Conservation (phyloP, 1,139 yeast genomes). For the Nakaseomyces delphensis region DNA sequence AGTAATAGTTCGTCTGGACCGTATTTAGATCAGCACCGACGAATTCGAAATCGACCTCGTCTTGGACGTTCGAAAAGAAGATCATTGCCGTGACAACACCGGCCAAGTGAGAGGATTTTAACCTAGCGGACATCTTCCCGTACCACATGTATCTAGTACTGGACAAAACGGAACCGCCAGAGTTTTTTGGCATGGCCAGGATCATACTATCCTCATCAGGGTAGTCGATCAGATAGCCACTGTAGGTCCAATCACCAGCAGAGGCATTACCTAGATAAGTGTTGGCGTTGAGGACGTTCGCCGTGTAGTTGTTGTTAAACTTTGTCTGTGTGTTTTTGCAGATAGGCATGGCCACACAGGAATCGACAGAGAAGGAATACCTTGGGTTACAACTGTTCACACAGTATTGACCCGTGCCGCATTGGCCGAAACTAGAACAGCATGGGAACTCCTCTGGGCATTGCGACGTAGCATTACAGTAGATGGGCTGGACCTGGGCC, state of each 20-base stretch:
- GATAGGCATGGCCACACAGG: slow-evolving; percentile 59
- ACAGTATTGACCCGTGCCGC: slow-evolving; percentile 76
- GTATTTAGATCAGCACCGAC: slow-evolving; percentile 61
- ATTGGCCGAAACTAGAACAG: slow-evolving; percentile 68
- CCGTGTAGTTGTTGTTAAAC: slow-evolving; percentile 34
- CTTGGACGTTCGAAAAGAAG: slow-evolving; percentile 75
- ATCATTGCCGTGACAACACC: slow-evolving; percentile 89
- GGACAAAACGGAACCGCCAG: slow-evolving; percentile 77
- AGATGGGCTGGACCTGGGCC: slow-evolving; percentile 11
- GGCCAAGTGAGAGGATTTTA: slow-evolving; percentile 63
- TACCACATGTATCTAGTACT: slow-evolving; percentile 80
- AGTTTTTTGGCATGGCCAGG: slow-evolving; percentile 68
- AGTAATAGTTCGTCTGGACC: slow-evolving; percentile 73
- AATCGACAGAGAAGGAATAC: slow-evolving; percentile 40
- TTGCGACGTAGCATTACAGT: slow-evolving; percentile 26
- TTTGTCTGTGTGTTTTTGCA: slow-evolving; percentile 34
- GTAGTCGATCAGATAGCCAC: slow-evolving; percentile 53
- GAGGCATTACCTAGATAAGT: slow-evolving; percentile 64
- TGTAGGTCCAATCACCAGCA: slow-evolving; percentile 62
- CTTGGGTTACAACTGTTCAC: slow-evolving; percentile 63
- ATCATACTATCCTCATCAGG: slow-evolving; percentile 45
- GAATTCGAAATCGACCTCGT: slow-evolving; percentile 83
- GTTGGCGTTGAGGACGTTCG: slow-evolving; percentile 22
- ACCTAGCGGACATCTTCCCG: slow-evolving; percentile 62
- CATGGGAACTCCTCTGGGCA: slow-evolving; percentile 75